Evolutionary conservation across 352 stramenopile genomes (phyloP).

Genomic region (Phytopythium ostracodes): DNA sequence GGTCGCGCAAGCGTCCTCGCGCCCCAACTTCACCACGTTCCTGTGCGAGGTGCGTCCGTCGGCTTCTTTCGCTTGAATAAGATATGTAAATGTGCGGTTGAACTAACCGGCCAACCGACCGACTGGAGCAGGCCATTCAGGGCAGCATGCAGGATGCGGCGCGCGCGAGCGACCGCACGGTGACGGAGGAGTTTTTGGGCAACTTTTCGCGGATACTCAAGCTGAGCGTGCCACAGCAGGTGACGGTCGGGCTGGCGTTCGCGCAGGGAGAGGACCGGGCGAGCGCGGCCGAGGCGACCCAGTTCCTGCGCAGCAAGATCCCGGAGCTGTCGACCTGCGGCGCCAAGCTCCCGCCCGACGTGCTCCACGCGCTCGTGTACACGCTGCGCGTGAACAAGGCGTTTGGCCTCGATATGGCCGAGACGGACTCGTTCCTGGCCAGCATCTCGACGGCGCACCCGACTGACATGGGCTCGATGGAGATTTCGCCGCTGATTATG

Average conservation of each 20-base stretch:
- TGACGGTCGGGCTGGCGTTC: conserved; percentile 81
- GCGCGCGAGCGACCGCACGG: conserved; percentile 25
- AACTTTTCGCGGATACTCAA: conserved; percentile 80
- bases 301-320: conserved; percentile 81
- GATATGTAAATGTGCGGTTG: no score
- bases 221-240: conserved; percentile 82
- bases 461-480: conserved; percentile 82
- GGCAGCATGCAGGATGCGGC: conserved; percentile 41
- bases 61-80: no score
- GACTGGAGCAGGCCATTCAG: conserved; percentile 53
- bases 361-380: conserved; percentile 82
- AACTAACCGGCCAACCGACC: not conserved
- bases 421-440: conserved; percentile 84
- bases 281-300: conserved; percentile 56
- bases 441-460: conserved; percentile 83
- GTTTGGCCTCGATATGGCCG: conserved; percentile 62
- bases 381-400: conserved; percentile 77
- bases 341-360: conserved; percentile 77
- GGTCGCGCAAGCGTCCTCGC: conserved; percentile 83
- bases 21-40: conserved; percentile 89
- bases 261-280: conserved; percentile 63
- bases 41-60: conserved; percentile 72
- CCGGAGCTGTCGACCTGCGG: conserved; percentile 80
- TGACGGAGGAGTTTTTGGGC: conserved; percentile 78
- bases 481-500: conserved; percentile 83